Percentiles rank a stretch among this genome's conserved stretches.
phyloP scores from a whole-genome alignment of 2,329 filamentous ascomycete genomes.

The Curvularia verruculosa region DNA sequence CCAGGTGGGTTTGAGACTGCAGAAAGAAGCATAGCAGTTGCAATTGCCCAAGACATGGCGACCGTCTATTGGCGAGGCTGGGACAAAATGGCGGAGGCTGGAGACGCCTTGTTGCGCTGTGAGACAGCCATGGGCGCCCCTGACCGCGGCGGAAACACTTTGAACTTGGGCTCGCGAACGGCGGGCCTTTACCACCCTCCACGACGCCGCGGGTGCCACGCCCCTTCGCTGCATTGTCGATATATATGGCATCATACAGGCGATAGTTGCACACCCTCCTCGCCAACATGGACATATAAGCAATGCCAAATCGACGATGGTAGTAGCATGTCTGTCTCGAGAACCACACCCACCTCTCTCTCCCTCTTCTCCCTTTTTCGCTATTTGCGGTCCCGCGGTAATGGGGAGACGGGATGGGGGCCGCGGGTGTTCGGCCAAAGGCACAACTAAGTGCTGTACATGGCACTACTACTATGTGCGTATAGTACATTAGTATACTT shows the following conservation, averaged over 20 bases:
- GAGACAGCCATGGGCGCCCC: constrained; percentile 23
- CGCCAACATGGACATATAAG: not conserved
- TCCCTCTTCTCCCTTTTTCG: not conserved
- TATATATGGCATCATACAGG: not conserved
- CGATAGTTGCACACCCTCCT: not conserved
- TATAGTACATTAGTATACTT: not conserved
- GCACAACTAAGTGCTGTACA: not conserved
- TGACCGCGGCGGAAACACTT: constrained; percentile 25
- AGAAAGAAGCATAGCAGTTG: constrained; percentile 16
- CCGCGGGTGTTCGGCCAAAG: constrained; percentile 2
- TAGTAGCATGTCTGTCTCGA: constrained; percentile 5
- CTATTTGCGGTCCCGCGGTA: not conserved
- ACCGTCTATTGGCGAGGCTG: constrained; percentile 23
- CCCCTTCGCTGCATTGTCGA: too few relatives aligned
- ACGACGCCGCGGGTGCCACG: constrained; percentile 10
- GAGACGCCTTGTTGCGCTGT: constrained; percentile 18
- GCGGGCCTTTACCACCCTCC: constrained; percentile 22
- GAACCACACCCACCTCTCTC: not conserved
- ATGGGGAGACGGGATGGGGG: not conserved
- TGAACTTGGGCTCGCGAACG: constrained; percentile 29
- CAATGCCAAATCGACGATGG: constrained; percentile 2
- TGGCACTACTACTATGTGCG: not conserved
- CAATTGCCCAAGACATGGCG: constrained; percentile 19
- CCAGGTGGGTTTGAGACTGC: constrained; percentile 20
- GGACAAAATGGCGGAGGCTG: constrained; percentile 13